A percentile compares a stretch with the other conserved stretches of the same genome.
These are phyloP conservation scores for Metarhizium humberi DNA, from an alignment of 2,329 filamentous ascomycete species.

Conservation along the genomic window DNA sequence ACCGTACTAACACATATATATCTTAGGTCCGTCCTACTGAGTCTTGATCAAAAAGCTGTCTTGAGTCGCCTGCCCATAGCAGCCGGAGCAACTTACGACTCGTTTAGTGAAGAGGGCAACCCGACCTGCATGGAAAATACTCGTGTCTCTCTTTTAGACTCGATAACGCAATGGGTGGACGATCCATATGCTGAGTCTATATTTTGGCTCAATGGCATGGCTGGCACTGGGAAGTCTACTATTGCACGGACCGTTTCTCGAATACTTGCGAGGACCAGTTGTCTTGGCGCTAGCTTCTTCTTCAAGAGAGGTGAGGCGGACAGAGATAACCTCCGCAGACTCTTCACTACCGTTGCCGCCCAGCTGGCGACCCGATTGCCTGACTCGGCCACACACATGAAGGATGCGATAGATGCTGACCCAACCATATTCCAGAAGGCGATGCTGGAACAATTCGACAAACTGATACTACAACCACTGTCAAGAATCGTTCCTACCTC, in stretches of 20 bases:
- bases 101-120: constrained; percentile 21
- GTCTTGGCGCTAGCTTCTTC: constrained; percentile 31
- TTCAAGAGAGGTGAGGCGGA: constrained; percentile 30
- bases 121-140: constrained; percentile 22
- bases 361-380: constrained; percentile 20
- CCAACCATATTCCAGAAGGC: constrained; percentile 8
- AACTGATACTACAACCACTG: constrained; percentile 28
- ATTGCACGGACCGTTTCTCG: constrained; percentile 22
- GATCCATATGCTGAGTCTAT: constrained; percentile 13
- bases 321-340: constrained; percentile 21
- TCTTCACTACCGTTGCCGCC: constrained; percentile 30
- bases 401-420: too few relatives aligned
- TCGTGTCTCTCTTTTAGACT: constrained; percentile 18
- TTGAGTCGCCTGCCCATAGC: constrained; percentile 8
- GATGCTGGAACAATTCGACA: constrained; percentile 28
- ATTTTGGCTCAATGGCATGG: constrained; percentile 29
- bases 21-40: background rate
- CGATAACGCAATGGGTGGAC: constrained; percentile 17
- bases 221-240: constrained; percentile 30
- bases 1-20: background rate
- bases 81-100: constrained; percentile 22
- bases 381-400: too few relatives aligned
- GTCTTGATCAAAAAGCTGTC: constrained; percentile 12
- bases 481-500: background rate
- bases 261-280: constrained; percentile 1